Evolutionary conservation across 1,284 basidiomycete species (phyloP), one percentile per base, ranked within the genome.

Genomic region (Porodaedalea pini): DNA sequence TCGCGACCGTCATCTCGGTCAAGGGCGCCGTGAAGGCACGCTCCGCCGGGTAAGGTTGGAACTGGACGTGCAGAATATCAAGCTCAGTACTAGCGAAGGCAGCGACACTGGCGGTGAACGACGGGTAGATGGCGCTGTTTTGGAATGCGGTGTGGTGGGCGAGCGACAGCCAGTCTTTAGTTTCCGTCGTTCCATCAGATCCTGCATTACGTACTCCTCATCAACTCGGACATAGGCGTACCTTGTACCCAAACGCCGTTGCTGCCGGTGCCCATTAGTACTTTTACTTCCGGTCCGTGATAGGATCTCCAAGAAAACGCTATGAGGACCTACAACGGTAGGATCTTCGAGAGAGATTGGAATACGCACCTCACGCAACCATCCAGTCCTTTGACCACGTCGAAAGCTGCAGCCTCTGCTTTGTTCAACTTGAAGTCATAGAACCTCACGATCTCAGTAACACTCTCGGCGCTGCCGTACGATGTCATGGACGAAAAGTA

Each of bases 141-240:
- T 59, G 53, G 49, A 59, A 59, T 23, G 58, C 49, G 25, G 48
- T 27, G 34, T 60, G 58, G 29, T 60, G 54, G n/a, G 36, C 54
- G 8, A 56, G 50, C 25, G 54, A 47, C 19, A 51, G 10, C 58
- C 58, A 60, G 1, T 60, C 58, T 60, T 4, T 45, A 45, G n/a
- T n/a, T n/a, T n/a, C n/a, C n/a, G 32, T 25, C 8, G 19, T 1
- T 31, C 40, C 44, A 27, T 8, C 4, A n/a, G 5, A 34, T 54
- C 29, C 17, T 31, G n/a, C 7, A 21, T 51, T 25, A 47, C 23
- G 37, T 59, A 53, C 27, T 21, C 49, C 11, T 23, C 19, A 25
- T 49, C 3, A 17, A 19, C 31, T 19, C 8, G 3, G 2, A 5
- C 29, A n/a, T 19, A 34, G 5, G 25, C 32, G 6, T 37, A 57